These are phyloP conservation scores for Vigna radiata DNA, from an alignment of 306 rosid genomes.

Conservation along the genomic window DNA sequence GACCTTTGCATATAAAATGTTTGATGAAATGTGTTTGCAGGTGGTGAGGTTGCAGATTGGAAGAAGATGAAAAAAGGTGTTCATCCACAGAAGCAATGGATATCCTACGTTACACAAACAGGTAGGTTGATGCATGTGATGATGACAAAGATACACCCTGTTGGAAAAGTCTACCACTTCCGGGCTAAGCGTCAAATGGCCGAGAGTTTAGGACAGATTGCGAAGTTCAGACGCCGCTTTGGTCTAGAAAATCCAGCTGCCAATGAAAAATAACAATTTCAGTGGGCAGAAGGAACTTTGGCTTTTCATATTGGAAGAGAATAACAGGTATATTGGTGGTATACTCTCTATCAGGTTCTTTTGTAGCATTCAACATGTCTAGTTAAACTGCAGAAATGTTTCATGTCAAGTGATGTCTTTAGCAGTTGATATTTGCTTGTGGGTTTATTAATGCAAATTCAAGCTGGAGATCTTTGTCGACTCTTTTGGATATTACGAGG, in stretches of 20 bases:
- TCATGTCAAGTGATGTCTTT: slow-evolving; percentile 18
- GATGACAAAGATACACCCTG: slow-evolving; percentile 92
- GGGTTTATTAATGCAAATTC: slow-evolving; percentile 7
- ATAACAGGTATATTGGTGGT: slow-evolving; percentile 1
- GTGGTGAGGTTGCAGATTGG: slow-evolving; percentile 24
- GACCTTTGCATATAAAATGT: slow-evolving; percentile 38
- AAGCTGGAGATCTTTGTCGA: slow-evolving; percentile 13
- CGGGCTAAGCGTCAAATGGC: slow-evolving; percentile 90
- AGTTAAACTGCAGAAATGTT: slow-evolving; percentile 25
- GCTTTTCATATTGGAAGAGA: slow-evolving; percentile 30
- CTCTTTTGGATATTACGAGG: background rate
- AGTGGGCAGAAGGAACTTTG: slow-evolving; percentile 26
- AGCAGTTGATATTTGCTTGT: slow-evolving; percentile 9
- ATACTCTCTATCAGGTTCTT: slow-evolving; percentile 20
- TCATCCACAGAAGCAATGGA: slow-evolving; percentile 98
- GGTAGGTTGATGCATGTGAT: slow-evolving; percentile 87
- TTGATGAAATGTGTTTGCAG: slow-evolving; percentile 47
- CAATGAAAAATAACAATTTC: slow-evolving; percentile 49
- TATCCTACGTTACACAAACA: slow-evolving; percentile 83
- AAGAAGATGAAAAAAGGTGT: slow-evolving; percentile 84
- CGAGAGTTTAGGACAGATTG: slow-evolving; percentile 82
- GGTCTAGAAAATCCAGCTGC: slow-evolving; percentile 53
- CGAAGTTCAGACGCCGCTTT: slow-evolving; percentile 86
- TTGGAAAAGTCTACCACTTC: slow-evolving; percentile 88
- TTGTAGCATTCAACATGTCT: slow-evolving; percentile 3